Percentiles rank a stretch among this genome's conserved stretches.
Conservation (phyloP, 331 rosid species). For the Quercus phellos region DNA sequence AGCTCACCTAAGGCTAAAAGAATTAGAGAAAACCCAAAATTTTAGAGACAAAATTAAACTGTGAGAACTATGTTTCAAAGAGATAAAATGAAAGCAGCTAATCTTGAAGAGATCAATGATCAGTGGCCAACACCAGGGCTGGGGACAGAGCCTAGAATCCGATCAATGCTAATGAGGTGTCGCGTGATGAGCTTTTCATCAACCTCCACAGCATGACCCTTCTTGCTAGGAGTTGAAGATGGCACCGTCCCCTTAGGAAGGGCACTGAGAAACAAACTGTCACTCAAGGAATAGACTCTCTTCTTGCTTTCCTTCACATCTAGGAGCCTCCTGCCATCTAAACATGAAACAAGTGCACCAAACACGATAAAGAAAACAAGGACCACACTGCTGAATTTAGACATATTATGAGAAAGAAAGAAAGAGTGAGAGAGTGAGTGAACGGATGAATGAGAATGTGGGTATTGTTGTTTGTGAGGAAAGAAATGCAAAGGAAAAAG, state of each 20-base stretch:
- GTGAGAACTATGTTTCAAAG: not conserved
- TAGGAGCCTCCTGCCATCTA: conserved; percentile 47
- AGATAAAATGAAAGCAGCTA: not conserved
- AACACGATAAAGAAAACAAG: conserved; percentile 32
- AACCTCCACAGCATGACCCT: conserved; percentile 50
- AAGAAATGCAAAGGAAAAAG: not conserved
- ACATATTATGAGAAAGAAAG: conserved; percentile 27
- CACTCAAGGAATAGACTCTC: conserved; percentile 14
- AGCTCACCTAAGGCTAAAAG: not conserved
- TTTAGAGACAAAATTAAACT: conserved; percentile 13
- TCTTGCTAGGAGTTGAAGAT: conserved; percentile 65
- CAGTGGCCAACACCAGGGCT: conserved; percentile 93
- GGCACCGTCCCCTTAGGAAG: conserved; percentile 81
- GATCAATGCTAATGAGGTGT: conserved; percentile 46
- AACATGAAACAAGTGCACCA: conserved; percentile 24
- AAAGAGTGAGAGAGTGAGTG: not conserved
- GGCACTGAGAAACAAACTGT: conserved; percentile 40
- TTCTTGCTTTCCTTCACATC: conserved; percentile 6
- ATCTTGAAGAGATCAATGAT: conserved; percentile 31
- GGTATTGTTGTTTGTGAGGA: not conserved
- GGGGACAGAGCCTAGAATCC: conserved; percentile 58
- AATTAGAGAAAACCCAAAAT: not conserved
- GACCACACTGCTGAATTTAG: conserved; percentile 22
- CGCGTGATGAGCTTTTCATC: conserved; percentile 63
- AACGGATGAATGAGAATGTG: not conserved